These are phyloP conservation scores for Cryptosporidium meleagridis DNA, from an alignment of 169 alveolate species.

Conservation along the genomic window DNA sequence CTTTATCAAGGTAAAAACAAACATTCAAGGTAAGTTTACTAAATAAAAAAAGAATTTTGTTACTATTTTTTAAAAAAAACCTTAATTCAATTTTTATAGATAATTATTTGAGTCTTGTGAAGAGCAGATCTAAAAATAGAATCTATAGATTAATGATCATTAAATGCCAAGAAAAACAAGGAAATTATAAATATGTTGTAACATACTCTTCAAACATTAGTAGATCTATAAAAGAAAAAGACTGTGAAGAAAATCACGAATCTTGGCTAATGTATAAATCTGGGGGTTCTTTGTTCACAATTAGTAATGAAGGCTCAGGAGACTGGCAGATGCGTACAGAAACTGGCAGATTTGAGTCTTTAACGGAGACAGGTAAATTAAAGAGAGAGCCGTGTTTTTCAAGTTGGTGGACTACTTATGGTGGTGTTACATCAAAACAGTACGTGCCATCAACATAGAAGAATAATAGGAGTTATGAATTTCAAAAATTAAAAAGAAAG, in stretches of 20 bases:
- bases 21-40: constrained; percentile 29
- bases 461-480: neutral
- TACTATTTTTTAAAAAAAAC: neutral
- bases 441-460: constrained; percentile 17
- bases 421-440: constrained; percentile 47
- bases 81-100: neutral
- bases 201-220: neutral
- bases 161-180: neutral
- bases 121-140: constrained; percentile 36
- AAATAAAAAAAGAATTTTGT: too few species aligned
- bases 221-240: neutral
- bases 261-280: constrained; percentile 3
- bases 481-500: neutral
- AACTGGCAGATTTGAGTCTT: constrained; percentile 24
- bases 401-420: constrained; percentile 62
- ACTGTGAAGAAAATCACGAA: neutral
- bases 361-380: constrained; percentile 18
- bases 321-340: constrained; percentile 30
- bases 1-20: neutral
- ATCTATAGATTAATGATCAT: constrained; percentile 1
- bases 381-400: constrained; percentile 25
- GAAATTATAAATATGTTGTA: neutral
- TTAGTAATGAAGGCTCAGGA: constrained; percentile 6
- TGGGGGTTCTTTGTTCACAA: neutral
- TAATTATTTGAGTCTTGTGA: constrained; percentile 6